Evolutionary conservation across 345 rosid species (phyloP).

Genomic region (Limnanthes douglasii): DNA sequence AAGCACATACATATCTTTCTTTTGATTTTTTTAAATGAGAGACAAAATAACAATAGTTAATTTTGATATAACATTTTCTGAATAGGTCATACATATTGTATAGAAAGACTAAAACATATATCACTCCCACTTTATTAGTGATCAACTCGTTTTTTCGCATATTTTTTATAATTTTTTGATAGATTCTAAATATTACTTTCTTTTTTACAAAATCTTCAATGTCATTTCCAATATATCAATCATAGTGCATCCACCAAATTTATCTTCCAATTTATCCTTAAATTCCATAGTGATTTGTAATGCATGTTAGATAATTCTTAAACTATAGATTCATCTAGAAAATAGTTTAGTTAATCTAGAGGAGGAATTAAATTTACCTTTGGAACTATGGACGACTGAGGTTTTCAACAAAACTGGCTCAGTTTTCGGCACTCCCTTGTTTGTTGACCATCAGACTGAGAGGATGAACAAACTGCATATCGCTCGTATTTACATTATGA

Average conservation of each 20-base stretch:
- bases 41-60: conserved; percentile 6
- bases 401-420: too few species aligned
- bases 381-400: too few species aligned
- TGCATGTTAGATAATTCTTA: conserved; percentile 33
- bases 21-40: conserved; percentile 31
- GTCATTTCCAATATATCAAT: conserved; percentile 51
- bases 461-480: too few species aligned
- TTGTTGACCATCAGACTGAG: too few species aligned
- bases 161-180: conserved; percentile 84
- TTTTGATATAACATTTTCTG: background rate
- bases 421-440: too few species aligned
- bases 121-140: conserved; percentile 41
- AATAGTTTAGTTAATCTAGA: background rate
- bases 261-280: conserved; percentile 87
- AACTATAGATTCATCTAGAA: conserved; percentile 5
- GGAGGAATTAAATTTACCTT: too few species aligned
- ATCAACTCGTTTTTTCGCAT: conserved; percentile 79
- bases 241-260: conserved; percentile 75
- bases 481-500: too few species aligned
- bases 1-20: conserved; percentile 66
- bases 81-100: conserved; percentile 6
- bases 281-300: conserved; percentile 88
- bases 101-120: conserved; percentile 19
- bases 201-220: conserved; percentile 63
- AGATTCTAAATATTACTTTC: conserved; percentile 48